Base-by-base conservation (phyloP, 2,329 filamentous ascomycete species). In the Lasiodiplodia sp. region DNA sequence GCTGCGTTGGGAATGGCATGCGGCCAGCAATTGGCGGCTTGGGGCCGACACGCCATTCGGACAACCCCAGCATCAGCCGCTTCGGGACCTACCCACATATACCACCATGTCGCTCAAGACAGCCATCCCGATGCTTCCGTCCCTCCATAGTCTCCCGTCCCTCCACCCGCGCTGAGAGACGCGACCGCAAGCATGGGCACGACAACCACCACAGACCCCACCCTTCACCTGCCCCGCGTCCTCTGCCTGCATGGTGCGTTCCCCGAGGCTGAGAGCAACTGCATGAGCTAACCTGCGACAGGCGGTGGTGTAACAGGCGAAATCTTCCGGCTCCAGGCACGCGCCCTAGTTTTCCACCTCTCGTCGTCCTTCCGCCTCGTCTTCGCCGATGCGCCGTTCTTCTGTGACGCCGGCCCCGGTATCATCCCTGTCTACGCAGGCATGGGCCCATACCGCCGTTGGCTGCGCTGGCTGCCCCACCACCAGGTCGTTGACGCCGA, bases 301-400 rank as follows among this genome's bases (percentile, higher is more conserved):
- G 67, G 92, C 76, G 92, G 91, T 73, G 92, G 92, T 70, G 88
- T 90, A 71, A 93, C 91, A 74, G 89, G 86, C n/a, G 76, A 84
- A 51, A 87, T 93, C 77, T 94, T 94, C 82, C 82, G 85, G 70
- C 78, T 86, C 12, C 92, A 94, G 80, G 88, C 88, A 72, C 91
- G 92, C 70, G 82, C 82, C 5, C 78, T 88, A 7, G 80, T 82
- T 66, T 75, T 77, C 57, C 75, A 81, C 66, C 85, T 93, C 0
- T 76, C 80, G 55, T 77, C 84, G 7, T 79, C 85, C 56, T 93
- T 93, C 78, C 88, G 92, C 51, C 85, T 94, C 71, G 88, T 91
- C 74, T 95, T 91, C 80, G 88, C 87, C 71, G 87, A 94, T 72
- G 92, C 84, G 0, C 91, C 91, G 1, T 92, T 89, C 77, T 82